Evolutionary conservation across 2,329 filamentous ascomycete genomes (phyloP), one percentile per base, ranked within the genome.

Genomic region (Colletotrichum lindemuthianum): DNA sequence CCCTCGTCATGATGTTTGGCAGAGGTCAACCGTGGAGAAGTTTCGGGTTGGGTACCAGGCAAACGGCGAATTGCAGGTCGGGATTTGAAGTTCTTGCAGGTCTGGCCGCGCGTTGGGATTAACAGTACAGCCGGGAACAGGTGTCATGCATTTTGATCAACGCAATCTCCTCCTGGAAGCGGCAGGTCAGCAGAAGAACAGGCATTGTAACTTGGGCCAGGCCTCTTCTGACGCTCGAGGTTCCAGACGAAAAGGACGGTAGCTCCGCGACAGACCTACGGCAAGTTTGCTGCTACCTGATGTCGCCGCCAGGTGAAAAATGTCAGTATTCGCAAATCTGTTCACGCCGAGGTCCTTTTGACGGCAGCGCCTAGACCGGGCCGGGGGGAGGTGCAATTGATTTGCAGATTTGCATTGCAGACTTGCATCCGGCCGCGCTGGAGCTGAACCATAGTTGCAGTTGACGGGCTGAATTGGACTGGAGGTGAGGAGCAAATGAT

Each of bases 401-500:
- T 57, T 49, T 49, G 54, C 54, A 49, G 45, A 34, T 34, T 32
- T 33, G 45, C 45, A 44, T 16, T 24, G 24, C 24, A 24, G 24
- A 24, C 24, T 24, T 24, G 24, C 24, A 24, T 24, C 24, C 24
- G 24, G 44, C 34, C 32, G 33, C 40, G 24, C 37, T 13, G 52
- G 34, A 51, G 47, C 47, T 13, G 12, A 15, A 51, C n/a, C 34
- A 13, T n/a, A 9, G 6, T 16, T 39, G 43, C 43, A 45, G 13
- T 15, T 10, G 43, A n/a, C 24, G n/a, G 43, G n/a, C 16, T 16
- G 43, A 45, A 15, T 15, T 45, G 9, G 44, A 16, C 34, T 47
- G 49, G 24, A 36, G 39, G 3, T 24, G 24, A 54, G 41, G 47
- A 39, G 24, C 56, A 64, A 44, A 44, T 59, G 36, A 59, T 59